phyloP scores from a whole-genome alignment of 1,284 basidiomycete genomes.

The Amylostereum areolatum region DNA sequence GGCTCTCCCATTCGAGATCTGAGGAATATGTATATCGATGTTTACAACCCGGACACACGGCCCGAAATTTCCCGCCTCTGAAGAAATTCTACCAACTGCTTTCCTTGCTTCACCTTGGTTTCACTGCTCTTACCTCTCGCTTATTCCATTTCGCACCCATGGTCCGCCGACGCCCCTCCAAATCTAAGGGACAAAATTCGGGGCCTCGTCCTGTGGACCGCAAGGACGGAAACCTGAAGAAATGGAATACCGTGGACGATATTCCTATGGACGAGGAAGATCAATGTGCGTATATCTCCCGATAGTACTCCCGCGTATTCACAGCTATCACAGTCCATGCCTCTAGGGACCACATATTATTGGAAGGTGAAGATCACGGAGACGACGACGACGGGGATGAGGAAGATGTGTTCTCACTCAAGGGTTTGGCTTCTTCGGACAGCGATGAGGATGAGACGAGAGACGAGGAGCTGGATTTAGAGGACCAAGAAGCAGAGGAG shows the following conservation, averaged over 20 bases:
- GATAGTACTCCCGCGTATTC: constrained; percentile 2
- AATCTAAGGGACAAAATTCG: constrained; percentile 15
- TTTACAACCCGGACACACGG: too few relatives aligned
- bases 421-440: constrained; percentile 38
- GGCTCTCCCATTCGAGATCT: too few relatives aligned
- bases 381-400: constrained; percentile 45
- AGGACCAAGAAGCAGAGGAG: constrained; percentile 36
- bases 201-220: constrained; percentile 45
- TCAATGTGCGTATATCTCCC: constrained; percentile 46
- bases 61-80: too few relatives aligned
- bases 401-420: constrained; percentile 71
- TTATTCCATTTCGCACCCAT: constrained; percentile 13
- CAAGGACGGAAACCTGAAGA: constrained; percentile 44
- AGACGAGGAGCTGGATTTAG: constrained; percentile 34
- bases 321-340: constrained; percentile 46
- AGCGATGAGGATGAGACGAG: constrained; percentile 43
- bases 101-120: constrained; percentile 2
- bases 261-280: constrained; percentile 74
- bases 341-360: constrained; percentile 71
- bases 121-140: not conserved
- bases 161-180: constrained; percentile 25
- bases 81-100: too few relatives aligned
- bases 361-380: constrained; percentile 47
- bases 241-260: constrained; percentile 61
- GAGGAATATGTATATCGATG: too few relatives aligned